phyloP scores from a whole-genome alignment of 2,329 filamentous ascomycete genomes.

The Epichloe glyceriae region DNA sequence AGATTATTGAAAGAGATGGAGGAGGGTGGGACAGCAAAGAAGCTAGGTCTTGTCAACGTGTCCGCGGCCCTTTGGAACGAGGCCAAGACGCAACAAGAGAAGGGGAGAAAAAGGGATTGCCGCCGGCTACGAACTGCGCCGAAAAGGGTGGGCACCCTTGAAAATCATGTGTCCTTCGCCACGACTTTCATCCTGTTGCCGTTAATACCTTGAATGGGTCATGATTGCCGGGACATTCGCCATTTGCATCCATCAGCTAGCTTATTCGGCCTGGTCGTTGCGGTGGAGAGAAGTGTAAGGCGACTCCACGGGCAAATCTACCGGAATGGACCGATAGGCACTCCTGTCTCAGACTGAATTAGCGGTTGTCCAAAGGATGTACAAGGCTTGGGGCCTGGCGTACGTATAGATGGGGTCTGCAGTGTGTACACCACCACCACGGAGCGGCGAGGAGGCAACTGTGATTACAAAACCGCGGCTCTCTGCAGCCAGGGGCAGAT shows the following conservation, averaged over 20 bases:
- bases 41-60: slow-evolving; percentile 14
- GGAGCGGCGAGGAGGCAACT: no score
- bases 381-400: no score
- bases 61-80: slow-evolving; percentile 13
- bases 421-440: no score
- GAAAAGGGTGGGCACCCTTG: background rate
- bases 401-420: no score
- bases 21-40: slow-evolving; percentile 3
- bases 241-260: background rate
- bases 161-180: background rate
- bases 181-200: background rate
- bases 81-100: background rate
- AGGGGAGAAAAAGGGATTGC: slow-evolving; percentile 2
- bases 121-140: background rate
- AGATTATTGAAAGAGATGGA: background rate
- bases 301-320: no score
- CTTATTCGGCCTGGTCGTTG: background rate
- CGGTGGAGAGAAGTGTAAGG: background rate
- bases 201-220: background rate
- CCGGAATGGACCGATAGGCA: no score
- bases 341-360: no score
- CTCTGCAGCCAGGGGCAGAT: no score
- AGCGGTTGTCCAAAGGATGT: no score
- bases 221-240: background rate
- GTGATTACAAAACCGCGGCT: no score